A percentile compares a stretch with the other conserved stretches of the same genome.
Evolutionary conservation across 805 yeast species (phyloP).

Genomic region (Saturnispora gosingensis): DNA sequence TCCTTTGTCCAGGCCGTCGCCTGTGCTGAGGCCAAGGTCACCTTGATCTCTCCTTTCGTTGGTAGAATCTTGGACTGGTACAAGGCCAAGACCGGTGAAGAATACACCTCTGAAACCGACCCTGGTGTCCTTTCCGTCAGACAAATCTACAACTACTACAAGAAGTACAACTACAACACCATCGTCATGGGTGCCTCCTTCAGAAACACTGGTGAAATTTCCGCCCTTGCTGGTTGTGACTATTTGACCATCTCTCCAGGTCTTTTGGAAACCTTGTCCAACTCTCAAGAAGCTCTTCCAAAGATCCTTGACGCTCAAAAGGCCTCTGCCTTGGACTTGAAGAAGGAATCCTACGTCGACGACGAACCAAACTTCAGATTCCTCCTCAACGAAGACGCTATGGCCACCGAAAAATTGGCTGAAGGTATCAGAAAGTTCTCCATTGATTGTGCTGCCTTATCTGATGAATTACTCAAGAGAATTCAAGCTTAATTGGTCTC

Average conservation of each 20-base stretch:
- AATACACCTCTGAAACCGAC: conserved; percentile 70
- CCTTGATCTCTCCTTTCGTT: conserved; percentile 96
- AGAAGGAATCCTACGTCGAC: conserved; percentile 72
- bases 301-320: conserved; percentile 61
- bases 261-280: conserved; percentile 78
- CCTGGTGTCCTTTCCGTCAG: conserved; percentile 95
- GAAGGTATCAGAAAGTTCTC: conserved; percentile 98
- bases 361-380: conserved; percentile 89
- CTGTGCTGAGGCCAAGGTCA: conserved; percentile 94
- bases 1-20: conserved; percentile 98
- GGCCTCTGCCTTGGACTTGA: conserved; percentile 46
- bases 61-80: conserved; percentile 99
- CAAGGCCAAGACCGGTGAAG: conserved; percentile 88
- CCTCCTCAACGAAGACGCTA: conserved; percentile 87
- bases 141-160: conserved; percentile 91
- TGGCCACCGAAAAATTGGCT: conserved; percentile 96
- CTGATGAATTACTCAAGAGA: conserved; percentile 53
- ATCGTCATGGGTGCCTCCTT: conserved; percentile 99
- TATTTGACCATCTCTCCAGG: conserved; percentile 91
- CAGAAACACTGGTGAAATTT: conserved; percentile 94
- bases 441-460: conserved; percentile 80
- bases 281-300: conserved; percentile 74
- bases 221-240: conserved; percentile 95
- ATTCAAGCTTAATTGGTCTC: conserved; percentile 10
- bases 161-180: conserved; percentile 92